Base-by-base conservation (phyloP, 1,284 basidiomycete species). In the Rhodotorula sp. region DNA sequence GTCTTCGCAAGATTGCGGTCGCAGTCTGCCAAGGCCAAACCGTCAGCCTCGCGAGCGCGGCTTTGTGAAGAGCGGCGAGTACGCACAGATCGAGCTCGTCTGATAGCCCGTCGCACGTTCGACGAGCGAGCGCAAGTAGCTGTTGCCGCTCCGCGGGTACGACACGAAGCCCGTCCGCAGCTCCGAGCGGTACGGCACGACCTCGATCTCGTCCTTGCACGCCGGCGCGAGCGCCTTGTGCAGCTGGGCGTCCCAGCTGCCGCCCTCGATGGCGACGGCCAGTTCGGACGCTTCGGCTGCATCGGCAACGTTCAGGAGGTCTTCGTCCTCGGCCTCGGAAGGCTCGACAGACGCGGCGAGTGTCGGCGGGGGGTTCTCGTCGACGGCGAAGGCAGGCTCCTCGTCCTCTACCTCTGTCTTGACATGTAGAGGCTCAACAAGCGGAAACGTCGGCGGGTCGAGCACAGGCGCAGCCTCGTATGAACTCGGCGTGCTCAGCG, bases 91-190 rank as follows among this genome's bases (percentile, higher is more conserved):
- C 10, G 45, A 46, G 5, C 66, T 67, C 10, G 71, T 70, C 60
- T 75, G 77, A 52, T 63, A 78, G 14, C 76, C 73, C 19, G 74
- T 71, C 23, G 76, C 65, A 7, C 76, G 60, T 63, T 77, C 76
- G 44, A 77, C 56, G 2, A 76, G 64, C 10, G 50, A 57, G 3
- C 76, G 44, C 13, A 75, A 25, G 61, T 75, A 77, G 21, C 59
- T 63, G 66, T 77, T 77, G 10, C 76, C 76, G 17, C 62, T 61
- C 17, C 74, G 50, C 23, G 72, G 76, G 60, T 62, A 72, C 21
- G 56, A 58, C 0, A 63, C 74, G 54, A 75, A 73, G 4, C 64
- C 68, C 1, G 74, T 75, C 14, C 64, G 13, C 4, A 62, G 25
- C 3, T 53, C 46, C 46, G 66, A 19, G 3, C 41, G 4, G 55